Percentiles rank a stretch among this genome's conserved stretches.
phyloP scores from a whole-genome alignment of 805 yeast genomes.

The Torulaspora maleeae region DNA sequence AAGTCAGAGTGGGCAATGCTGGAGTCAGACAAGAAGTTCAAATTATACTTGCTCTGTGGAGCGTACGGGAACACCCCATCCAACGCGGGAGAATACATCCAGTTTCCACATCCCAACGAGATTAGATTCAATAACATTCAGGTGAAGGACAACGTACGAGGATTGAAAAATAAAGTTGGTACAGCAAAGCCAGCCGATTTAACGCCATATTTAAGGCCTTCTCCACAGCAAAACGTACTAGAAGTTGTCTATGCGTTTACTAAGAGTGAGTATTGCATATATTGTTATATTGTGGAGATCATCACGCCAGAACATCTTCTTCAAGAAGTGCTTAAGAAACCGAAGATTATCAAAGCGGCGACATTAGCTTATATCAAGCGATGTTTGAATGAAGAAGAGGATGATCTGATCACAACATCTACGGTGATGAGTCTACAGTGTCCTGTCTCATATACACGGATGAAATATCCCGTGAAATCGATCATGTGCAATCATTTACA shows the following conservation, averaged over 20 bases:
- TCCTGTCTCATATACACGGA: slow-evolving; percentile 69
- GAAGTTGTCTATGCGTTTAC: slow-evolving; percentile 58
- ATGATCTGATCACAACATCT: slow-evolving; percentile 63
- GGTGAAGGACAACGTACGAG: slow-evolving; percentile 56
- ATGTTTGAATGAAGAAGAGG: slow-evolving; percentile 46
- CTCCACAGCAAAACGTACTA: slow-evolving; percentile 40
- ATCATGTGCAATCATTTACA: slow-evolving; percentile 71
- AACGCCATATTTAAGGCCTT: slow-evolving; percentile 43
- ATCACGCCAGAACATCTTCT: slow-evolving; percentile 40
- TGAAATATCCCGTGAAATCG: slow-evolving; percentile 69
- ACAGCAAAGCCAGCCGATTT: slow-evolving; percentile 80
- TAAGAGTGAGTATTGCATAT: slow-evolving; percentile 45
- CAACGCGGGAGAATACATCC: slow-evolving; percentile 61
- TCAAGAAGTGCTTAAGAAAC: slow-evolving; percentile 40
- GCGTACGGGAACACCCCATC: slow-evolving; percentile 29
- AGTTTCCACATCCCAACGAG: slow-evolving; percentile 72
- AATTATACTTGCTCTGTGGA: slow-evolving; percentile 54
- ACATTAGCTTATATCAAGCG: slow-evolving; percentile 47
- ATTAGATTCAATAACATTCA: slow-evolving; percentile 52
- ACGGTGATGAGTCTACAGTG: slow-evolving; percentile 67
- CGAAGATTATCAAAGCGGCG: slow-evolving; percentile 49
- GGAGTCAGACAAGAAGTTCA: slow-evolving; percentile 27
- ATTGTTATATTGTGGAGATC: slow-evolving; percentile 54
- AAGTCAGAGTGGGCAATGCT: slow-evolving; percentile 42
- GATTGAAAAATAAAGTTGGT: slow-evolving; percentile 71